These are phyloP conservation scores for Eutrema japonicum DNA, from an alignment of 345 rosid species.

Conservation along the genomic window DNA sequence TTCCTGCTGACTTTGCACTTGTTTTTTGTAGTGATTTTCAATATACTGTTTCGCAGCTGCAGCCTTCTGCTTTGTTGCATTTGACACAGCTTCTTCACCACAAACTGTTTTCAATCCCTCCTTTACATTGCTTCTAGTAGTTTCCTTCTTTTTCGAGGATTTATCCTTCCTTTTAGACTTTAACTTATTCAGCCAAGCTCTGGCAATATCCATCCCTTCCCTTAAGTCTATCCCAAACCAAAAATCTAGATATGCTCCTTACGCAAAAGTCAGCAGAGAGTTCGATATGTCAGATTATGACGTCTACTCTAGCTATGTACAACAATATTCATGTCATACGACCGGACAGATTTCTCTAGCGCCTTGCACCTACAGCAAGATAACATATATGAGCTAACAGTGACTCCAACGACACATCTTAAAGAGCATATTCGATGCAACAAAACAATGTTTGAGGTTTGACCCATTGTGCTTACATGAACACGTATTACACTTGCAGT, in stretches of 20 bases:
- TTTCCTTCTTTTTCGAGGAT: conserved; percentile 73
- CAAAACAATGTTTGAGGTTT: background rate
- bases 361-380: conserved; percentile 28
- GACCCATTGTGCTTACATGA: background rate
- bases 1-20: conserved; percentile 80
- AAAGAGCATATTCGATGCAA: background rate
- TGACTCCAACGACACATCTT: background rate
- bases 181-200: conserved; percentile 76
- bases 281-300: conserved; percentile 12
- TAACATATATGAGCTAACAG: conserved; percentile 17
- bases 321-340: conserved; percentile 13
- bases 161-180: conserved; percentile 71
- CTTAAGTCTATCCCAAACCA: conserved; percentile 21
- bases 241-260: background rate
- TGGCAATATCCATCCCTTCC: conserved; percentile 66
- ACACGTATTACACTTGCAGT: background rate
- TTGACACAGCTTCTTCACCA: conserved; percentile 86
- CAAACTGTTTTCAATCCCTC: conserved; percentile 62
- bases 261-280: background rate
- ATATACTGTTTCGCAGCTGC: conserved; percentile 98
- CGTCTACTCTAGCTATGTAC: conserved; percentile 7
- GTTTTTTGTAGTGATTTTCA: conserved; percentile 94
- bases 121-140: conserved; percentile 54
- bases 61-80: conserved; percentile 86
- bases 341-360: background rate